Base-by-base conservation (phyloP, 2,329 filamentous ascomycete species). In the Gliomastix tumulicola region DNA sequence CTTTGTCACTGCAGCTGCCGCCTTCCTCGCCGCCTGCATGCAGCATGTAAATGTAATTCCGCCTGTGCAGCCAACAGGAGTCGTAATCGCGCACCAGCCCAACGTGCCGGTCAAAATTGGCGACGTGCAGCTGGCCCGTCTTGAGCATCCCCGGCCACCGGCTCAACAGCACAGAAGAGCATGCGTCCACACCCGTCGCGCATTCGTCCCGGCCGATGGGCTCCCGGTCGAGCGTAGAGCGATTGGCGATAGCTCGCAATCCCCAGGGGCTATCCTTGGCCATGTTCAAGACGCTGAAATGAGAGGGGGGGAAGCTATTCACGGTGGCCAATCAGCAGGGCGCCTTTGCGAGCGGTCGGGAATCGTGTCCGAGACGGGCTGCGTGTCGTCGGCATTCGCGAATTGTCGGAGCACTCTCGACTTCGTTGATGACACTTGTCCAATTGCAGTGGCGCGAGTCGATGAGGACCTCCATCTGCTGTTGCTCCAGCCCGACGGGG, bases 401-500 rank as follows among this genome's bases (percentile, higher is more conserved):
- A 28, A 28, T n/a, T 28, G 25, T 28, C 11, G 25, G 25, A 28
- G 17, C 10, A 16, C 25, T 7, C 17, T 28, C 25, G 9, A 16
- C n/a, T n/a, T 28, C 25, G 17, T 16, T 13, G 25, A 28, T 16
- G n/a, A 28, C 25, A 28, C 17, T 28, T 13, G 25, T 28, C 25
- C 25, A 28, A 7, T 28, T 16, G 25, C 25, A 28, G 17, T 28
- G 25, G 10, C 17, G 17, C 13, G 25, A n/a, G 10, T 16, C 25
- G 17, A 28, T 16, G n/a, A 28, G 17, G 17, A n/a, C 25, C 7
- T 28, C 25, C 25, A 28, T 28, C 25, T 95, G 95, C 32, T 88
- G 77, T 63, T 94, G 85, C 60, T 95, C 88, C 1, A 94, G 62
- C 4, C 87, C 74, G 12, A 95, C 81, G 0, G 88, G 88, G 82